These are phyloP conservation scores for Perkinsus olseni DNA, from an alignment of 169 alveolate species.

Conservation along the genomic window DNA sequence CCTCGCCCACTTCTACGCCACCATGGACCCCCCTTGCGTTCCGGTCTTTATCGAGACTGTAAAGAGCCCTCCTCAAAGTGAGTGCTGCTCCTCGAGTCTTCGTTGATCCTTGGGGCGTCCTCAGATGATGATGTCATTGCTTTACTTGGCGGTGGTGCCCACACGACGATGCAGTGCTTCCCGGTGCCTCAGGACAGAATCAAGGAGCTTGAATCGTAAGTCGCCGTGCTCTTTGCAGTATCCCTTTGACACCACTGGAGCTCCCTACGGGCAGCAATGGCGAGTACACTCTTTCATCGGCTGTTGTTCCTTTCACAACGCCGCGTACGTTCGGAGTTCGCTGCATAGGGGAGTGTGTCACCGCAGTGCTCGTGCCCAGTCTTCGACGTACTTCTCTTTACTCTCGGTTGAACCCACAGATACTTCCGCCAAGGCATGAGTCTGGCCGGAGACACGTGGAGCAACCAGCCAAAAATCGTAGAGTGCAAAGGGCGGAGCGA, in stretches of 20 bases:
- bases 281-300: too few species aligned
- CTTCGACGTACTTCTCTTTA: too few species aligned
- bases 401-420: neutral
- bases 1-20: neutral
- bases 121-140: neutral
- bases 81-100: neutral
- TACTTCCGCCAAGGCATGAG: neutral
- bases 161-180: neutral
- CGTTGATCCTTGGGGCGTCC: neutral
- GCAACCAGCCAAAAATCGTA: neutral
- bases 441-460: neutral
- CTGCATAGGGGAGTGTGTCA: too few species aligned
- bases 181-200: neutral
- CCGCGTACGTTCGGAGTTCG: too few species aligned
- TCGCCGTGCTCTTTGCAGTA: neutral
- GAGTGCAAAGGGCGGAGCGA: slow-evolving; percentile 3
- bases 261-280: too few species aligned
- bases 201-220: neutral
- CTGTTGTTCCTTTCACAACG: too few species aligned
- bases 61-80: neutral
- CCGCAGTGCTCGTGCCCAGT: too few species aligned
- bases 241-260: neutral
- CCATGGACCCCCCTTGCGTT: neutral
- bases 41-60: neutral
- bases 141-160: neutral